Conservation (phyloP, 768 basidiomycete species). For the Tubosaeta sp. region DNA sequence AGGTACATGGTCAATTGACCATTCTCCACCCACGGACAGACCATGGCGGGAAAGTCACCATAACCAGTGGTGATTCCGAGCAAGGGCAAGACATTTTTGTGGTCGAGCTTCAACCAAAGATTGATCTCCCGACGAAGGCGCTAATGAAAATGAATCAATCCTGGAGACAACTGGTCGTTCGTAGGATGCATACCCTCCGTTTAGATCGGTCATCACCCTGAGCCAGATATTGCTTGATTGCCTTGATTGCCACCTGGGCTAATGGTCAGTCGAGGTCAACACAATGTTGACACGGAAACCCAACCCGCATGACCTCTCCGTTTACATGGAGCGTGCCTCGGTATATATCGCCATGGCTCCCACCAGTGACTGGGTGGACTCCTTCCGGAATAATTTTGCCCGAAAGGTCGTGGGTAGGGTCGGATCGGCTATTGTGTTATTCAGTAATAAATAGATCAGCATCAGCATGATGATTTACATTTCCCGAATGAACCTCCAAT, state of each 20-base stretch:
- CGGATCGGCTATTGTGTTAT: conserved; percentile 8
- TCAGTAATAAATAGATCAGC: neutral
- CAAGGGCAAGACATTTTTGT: conserved; percentile 29
- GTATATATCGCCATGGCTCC: conserved; percentile 21
- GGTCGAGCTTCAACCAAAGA: conserved; percentile 28
- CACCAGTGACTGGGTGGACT: conserved; percentile 12
- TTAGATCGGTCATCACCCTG: conserved; percentile 13
- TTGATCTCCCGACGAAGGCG: conserved; percentile 27
- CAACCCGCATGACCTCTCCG: conserved; percentile 4
- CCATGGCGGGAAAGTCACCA: conserved; percentile 30
- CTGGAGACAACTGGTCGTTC: neutral
- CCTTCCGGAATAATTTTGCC: conserved; percentile 7
- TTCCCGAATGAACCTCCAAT: conserved; percentile 1
- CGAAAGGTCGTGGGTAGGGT: conserved; percentile 13
- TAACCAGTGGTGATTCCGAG: conserved; percentile 25
- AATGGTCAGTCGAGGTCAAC: neutral
- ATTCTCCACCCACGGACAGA: conserved; percentile 32
- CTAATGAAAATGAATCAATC: conserved; percentile 2
- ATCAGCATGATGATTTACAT: conserved; percentile 6
- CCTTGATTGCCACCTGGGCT: conserved; percentile 23
- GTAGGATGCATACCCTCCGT: conserved; percentile 7
- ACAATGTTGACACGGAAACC: neutral
- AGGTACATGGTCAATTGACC: conserved; percentile 25
- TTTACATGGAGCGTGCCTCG: conserved; percentile 12
- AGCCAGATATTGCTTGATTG: conserved; percentile 17